Evolutionary conservation across 306 rosid species (phyloP).

Genomic region (Lathyrus aphaca): DNA sequence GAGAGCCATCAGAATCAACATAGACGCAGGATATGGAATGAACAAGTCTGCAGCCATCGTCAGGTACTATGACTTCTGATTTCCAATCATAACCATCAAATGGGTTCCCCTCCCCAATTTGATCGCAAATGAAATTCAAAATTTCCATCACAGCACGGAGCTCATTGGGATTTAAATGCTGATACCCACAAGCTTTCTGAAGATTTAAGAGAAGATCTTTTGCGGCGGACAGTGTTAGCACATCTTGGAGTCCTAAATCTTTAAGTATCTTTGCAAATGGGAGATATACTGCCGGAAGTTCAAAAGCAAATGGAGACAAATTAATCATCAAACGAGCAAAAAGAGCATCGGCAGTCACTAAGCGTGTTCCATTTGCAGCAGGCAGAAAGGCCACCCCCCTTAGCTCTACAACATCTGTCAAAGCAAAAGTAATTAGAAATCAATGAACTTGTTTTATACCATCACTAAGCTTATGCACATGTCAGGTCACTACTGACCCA

Average conservation of each 20-base stretch:
- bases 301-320: constrained; percentile 96
- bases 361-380: constrained; percentile 94
- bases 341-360: constrained; percentile 77
- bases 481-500: neutral
- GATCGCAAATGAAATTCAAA: constrained; percentile 79
- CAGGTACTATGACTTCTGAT: constrained; percentile 86
- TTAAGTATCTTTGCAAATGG: constrained; percentile 82
- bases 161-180: constrained; percentile 92
- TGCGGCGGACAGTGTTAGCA: constrained; percentile 76
- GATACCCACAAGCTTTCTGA: constrained; percentile 88
- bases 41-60: constrained; percentile 94
- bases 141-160: constrained; percentile 95
- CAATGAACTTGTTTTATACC: neutral
- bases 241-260: constrained; percentile 90
- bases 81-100: constrained; percentile 53
- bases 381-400: constrained; percentile 79
- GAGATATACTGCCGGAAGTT: constrained; percentile 82
- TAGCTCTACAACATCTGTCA: constrained; percentile 73
- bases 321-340: constrained; percentile 81
- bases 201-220: constrained; percentile 81
- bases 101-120: constrained; percentile 51
- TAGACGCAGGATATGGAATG: constrained; percentile 80
- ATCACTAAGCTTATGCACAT: neutral
- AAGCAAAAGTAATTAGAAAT: constrained; percentile 33
- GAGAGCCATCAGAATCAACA: constrained; percentile 88